Conservation (phyloP, 169 alveolate species). For the Neospora caninum region DNA sequence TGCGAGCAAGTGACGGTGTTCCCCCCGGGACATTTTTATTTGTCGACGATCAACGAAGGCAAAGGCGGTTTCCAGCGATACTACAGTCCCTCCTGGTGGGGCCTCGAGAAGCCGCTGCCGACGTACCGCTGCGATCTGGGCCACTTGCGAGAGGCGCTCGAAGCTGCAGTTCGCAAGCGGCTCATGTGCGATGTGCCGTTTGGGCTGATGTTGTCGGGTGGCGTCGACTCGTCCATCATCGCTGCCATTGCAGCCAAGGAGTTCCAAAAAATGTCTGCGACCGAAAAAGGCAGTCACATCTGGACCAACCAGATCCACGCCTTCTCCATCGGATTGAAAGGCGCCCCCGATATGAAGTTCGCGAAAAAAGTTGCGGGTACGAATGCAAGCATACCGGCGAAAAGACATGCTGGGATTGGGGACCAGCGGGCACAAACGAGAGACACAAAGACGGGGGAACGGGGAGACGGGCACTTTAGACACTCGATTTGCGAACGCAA, state of each 20-base stretch:
- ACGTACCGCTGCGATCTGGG: conserved; percentile 1
- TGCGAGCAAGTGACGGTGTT: conserved; percentile 59
- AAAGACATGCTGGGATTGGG: not conserved
- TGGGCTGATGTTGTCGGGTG: conserved; percentile 89
- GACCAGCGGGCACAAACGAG: not conserved
- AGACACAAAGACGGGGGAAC: not conserved
- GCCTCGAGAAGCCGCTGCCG: conserved; percentile 32
- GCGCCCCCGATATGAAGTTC: conserved; percentile 73
- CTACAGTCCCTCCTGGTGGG: conserved; percentile 63
- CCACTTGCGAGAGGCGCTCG: conserved; percentile 45
- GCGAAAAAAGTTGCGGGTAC: conserved; percentile 76
- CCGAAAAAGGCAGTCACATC: not conserved
- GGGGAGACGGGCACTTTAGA: not conserved
- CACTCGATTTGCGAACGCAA: not conserved
- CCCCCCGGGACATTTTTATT: conserved; percentile 75
- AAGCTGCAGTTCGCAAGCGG: conserved; percentile 47
- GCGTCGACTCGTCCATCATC: conserved; percentile 86
- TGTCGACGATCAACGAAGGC: conserved; percentile 32
- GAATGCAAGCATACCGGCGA: not conserved
- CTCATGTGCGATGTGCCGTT: conserved; percentile 87
- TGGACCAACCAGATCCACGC: conserved; percentile 73
- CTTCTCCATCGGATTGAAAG: conserved; percentile 83
- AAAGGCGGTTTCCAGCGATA: conserved; percentile 46
- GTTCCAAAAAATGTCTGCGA: conserved; percentile 45
- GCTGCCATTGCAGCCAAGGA: conserved; percentile 80